Base-by-base conservation (phyloP, 441 rosid genomes). In the Codiaeum variegatum region DNA sequence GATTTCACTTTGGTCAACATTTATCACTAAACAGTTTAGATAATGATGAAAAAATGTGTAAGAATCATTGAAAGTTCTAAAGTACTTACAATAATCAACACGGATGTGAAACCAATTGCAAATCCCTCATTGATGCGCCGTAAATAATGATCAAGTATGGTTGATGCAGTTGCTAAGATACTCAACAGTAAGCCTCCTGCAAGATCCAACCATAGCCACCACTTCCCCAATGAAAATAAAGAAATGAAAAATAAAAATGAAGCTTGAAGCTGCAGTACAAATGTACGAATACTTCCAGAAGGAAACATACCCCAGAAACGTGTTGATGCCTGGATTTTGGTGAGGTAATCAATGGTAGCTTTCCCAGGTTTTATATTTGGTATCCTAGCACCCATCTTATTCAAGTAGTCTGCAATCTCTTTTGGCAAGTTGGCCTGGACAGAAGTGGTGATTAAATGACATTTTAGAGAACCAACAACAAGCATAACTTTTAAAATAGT, bases 351-450 rank as follows among this genome's bases (percentile, higher is more conserved):
- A 68, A 92, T 85, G n/a, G 97, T 94, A 67, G 97, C 97, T 79
- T 87, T 94, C 80, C 98, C 97, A 40, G 97, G 98, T 82, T 94
- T 94, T 74, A 92, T 73, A 75, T 89, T 89, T 44, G 98, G 97
- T 79, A 94, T 90, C 83, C 97, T 86, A 29, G 98, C 97, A 70
- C 98, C 98, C 97, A 92, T 94, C 85, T 92, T 88, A 77, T 92
- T 94, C 62, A 58, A 58, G 62, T 58, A 58, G 36, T 58, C 62
- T 26, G 62, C 62, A 28, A 58, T 58, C 62, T 58, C 62, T 31
- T 58, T 58, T 58, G 97, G 98, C 87, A 94, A 85, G 88, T 94
- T 94, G 75, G 98, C 98, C 98, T 94, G 71, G 21, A 74, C 58
- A 74, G 56, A 26, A 76, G 69, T 69, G 59, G 73, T 66, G 63